Evolutionary conservation across 2,329 filamentous ascomycete genomes (phyloP).

Genomic region (Colletotrichum costaricense): DNA sequence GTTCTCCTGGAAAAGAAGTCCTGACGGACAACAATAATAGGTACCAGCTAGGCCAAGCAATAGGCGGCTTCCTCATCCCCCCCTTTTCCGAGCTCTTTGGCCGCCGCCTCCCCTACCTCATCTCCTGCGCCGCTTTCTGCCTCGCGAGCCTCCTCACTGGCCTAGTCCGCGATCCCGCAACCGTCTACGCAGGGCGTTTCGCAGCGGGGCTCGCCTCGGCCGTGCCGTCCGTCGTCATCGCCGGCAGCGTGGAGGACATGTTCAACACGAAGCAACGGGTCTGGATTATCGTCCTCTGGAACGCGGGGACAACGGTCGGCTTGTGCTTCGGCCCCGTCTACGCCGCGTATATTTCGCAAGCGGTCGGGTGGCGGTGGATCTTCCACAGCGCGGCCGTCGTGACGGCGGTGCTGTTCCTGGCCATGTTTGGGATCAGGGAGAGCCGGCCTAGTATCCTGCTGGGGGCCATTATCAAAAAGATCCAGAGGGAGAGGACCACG

Average conservation of each 20-base stretch:
- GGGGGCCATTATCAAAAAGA: constrained; percentile 35
- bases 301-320: constrained; percentile 53
- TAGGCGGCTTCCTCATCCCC: constrained; percentile 51
- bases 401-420: constrained; percentile 45
- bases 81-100: constrained; percentile 52
- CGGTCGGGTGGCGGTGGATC: constrained; percentile 56
- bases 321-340: constrained; percentile 56
- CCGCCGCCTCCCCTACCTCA: constrained; percentile 47
- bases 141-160: constrained; percentile 51
- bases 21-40: background rate
- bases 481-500: constrained; percentile 18
- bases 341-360: constrained; percentile 51
- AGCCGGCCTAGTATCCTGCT: constrained; percentile 57
- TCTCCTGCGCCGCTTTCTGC: constrained; percentile 45
- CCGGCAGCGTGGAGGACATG: constrained; percentile 62
- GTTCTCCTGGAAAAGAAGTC: background rate
- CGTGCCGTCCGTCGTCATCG: constrained; percentile 58
- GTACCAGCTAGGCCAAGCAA: constrained; percentile 50
- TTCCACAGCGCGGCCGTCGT: constrained; percentile 55
- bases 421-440: constrained; percentile 53
- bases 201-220: constrained; percentile 57
- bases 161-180: constrained; percentile 46
- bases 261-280: constrained; percentile 57
- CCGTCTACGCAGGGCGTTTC: constrained; percentile 53
- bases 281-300: constrained; percentile 59